A percentile compares a stretch with the other conserved stretches of the same genome.
Evolutionary conservation across 2,329 filamentous ascomycete genomes (phyloP).

Genomic region (Colletotrichum phormii): DNA sequence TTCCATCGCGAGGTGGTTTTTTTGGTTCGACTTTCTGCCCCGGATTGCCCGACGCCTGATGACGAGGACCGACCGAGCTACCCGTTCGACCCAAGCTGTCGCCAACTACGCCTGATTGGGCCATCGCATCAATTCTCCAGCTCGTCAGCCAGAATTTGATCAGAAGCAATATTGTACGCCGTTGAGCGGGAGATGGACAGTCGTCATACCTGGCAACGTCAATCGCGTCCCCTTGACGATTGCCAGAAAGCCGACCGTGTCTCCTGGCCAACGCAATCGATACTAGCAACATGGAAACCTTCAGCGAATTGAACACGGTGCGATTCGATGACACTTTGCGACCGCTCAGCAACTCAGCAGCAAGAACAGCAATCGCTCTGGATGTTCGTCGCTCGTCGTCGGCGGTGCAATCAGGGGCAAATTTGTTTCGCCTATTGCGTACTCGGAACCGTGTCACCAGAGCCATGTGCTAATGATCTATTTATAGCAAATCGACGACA

Average conservation of each 20-base stretch:
- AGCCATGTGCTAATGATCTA: slow-evolving; percentile 37
- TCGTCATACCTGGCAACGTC: background rate
- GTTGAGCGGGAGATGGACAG: background rate
- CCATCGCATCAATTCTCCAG: background rate
- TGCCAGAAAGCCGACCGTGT: background rate
- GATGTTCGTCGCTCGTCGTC: background rate
- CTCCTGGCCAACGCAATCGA: background rate
- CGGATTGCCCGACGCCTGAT: slow-evolving; percentile 26
- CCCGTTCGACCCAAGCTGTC: slow-evolving; percentile 21
- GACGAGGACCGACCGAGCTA: slow-evolving; percentile 31
- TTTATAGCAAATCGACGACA: slow-evolving; percentile 93
- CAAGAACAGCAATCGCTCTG: background rate
- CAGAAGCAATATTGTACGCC: background rate
- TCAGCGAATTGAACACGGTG: background rate
- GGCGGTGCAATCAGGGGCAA: slow-evolving; percentile 21
- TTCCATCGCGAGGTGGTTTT: slow-evolving; percentile 2
- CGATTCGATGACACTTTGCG: background rate
- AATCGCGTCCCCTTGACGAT: background rate
- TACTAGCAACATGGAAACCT: background rate
- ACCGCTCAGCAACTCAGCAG: background rate
- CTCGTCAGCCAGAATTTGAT: background rate
- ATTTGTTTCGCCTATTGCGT: slow-evolving; percentile 21
- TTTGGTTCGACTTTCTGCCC: slow-evolving; percentile 16
- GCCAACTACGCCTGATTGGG: slow-evolving; percentile 25
- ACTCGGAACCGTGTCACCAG: slow-evolving; percentile 8